Evolutionary conservation across 257 asterid species (phyloP), one percentile per base, ranked within the genome.

Genomic region (Plectranthus barbatus): DNA sequence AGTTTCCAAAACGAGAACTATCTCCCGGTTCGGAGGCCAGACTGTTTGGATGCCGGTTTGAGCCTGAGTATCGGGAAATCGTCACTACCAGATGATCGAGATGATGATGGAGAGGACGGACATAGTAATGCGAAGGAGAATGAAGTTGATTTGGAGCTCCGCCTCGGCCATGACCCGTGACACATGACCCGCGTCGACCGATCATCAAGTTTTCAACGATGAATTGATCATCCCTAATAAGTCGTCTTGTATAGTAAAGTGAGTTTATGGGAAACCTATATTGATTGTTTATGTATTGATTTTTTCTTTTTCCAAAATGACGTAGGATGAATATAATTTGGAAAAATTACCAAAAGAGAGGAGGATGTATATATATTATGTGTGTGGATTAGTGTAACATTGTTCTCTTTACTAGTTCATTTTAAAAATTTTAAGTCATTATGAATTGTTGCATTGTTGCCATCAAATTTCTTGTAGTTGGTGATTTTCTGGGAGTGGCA

Each of bases 101-200:
- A 5, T 7, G 81, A 55, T 3, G 76, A 61, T 8, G 75, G 45
- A 6, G 55, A 14, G 17, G 13, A 37, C 4, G 60, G 4, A 34
- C 72, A 62, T 15, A 40, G 41, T 31, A 47, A 52, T 50, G 75
- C 34, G 58, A 76, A 74, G 66, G 83, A 77, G 46, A 60, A 23
- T 58, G 86, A 90, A 50, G 74, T 88, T 23, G 97, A 91, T 74
- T 82, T 91, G 88, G 96, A 87, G 86, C 97, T 87, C 67, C 95
- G 94, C 7, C 81, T 91, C n/a, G 97, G 97, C 15, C 76, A 81
- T 37, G 69, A 81, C 33, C 84, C 74, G 26, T 69, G 77, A 69
- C 39, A 21, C 42, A 9, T 0, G 5, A 17, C 14, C 84, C 74
- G 24, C 66, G 77, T 1, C 4, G 10, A 19, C 48, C n/a, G 55